These are phyloP conservation scores for Salix exigua DNA, from an alignment of 345 rosid genomes.

Conservation along the genomic window DNA sequence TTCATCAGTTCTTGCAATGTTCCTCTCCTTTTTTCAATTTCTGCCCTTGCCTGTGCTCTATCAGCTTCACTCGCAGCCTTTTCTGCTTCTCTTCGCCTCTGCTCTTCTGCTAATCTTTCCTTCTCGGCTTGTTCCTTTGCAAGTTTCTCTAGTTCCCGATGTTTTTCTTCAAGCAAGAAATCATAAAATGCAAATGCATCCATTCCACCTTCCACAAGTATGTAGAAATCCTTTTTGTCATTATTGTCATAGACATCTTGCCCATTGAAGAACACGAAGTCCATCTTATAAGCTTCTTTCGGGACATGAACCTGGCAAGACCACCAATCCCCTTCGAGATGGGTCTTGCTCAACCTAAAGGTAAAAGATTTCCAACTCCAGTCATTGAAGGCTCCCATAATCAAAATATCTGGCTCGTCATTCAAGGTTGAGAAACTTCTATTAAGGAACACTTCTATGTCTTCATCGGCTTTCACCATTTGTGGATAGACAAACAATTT, in stretches of 20 bases:
- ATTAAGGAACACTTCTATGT: slow-evolving; percentile 71
- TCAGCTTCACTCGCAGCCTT: slow-evolving; percentile 77
- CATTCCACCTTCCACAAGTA: slow-evolving; percentile 69
- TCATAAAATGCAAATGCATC: slow-evolving; percentile 69
- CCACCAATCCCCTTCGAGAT: slow-evolving; percentile 80
- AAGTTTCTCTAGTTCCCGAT: slow-evolving; percentile 63
- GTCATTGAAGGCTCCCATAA: slow-evolving; percentile 89
- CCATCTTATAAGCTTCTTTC: slow-evolving; percentile 81
- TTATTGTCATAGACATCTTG: slow-evolving; percentile 74
- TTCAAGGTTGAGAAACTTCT: slow-evolving; percentile 53
- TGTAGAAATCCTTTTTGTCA: slow-evolving; percentile 57
- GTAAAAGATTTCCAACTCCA: slow-evolving; percentile 92
- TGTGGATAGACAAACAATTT: slow-evolving; percentile 69
- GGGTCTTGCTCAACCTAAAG: slow-evolving; percentile 54
- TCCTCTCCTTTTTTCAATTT: slow-evolving; percentile 48
- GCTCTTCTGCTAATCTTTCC: slow-evolving; percentile 71
- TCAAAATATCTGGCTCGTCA: slow-evolving; percentile 56
- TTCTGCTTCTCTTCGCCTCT: slow-evolving; percentile 60
- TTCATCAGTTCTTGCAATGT: slow-evolving; percentile 39
- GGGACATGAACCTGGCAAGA: slow-evolving; percentile 76
- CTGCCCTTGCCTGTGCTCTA: slow-evolving; percentile 63
- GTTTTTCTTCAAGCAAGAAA: slow-evolving; percentile 81
- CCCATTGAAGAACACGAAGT: slow-evolving; percentile 87
- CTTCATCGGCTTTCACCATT: slow-evolving; percentile 53
- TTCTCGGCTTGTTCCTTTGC: slow-evolving; percentile 77